Conservation (phyloP, 2,329 filamentous ascomycete species). For the Colletotrichum sp. region DNA sequence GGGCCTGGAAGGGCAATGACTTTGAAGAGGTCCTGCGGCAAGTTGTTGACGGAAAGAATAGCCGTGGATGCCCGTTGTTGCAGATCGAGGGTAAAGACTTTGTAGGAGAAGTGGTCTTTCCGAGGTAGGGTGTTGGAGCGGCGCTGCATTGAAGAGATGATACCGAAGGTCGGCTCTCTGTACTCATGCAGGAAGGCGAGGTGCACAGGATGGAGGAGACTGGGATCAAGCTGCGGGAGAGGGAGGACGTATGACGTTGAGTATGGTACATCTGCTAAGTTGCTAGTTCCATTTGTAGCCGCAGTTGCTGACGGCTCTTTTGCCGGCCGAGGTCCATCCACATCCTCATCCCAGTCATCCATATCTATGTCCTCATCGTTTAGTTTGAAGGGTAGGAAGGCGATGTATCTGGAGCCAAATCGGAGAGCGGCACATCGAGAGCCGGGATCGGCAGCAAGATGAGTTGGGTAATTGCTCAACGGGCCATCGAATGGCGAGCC, state of each 20-base stretch:
- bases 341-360: constrained; percentile 86
- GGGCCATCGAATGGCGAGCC: constrained; percentile 82
- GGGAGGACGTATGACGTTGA: constrained; percentile 91
- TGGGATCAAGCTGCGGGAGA: constrained; percentile 85
- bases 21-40: constrained; percentile 86
- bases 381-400: constrained; percentile 92
- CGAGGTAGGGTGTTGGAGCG: constrained; percentile 81
- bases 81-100: constrained; percentile 93
- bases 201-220: constrained; percentile 86
- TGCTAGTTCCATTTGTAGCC: constrained; percentile 38
- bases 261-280: constrained; percentile 70
- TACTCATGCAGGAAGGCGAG: constrained; percentile 96
- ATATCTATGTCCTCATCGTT: constrained; percentile 86
- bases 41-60: constrained; percentile 81
- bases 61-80: constrained; percentile 93
- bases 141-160: constrained; percentile 78
- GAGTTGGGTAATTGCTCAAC: constrained; percentile 77
- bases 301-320: constrained; percentile 41
- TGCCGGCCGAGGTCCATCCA: constrained; percentile 70
- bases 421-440: constrained; percentile 94
- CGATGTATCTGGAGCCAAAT: constrained; percentile 86
- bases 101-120: constrained; percentile 87
- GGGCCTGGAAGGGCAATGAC: constrained; percentile 84
- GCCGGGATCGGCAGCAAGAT: constrained; percentile 85
- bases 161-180: constrained; percentile 95